Evolutionary conservation across 441 rosid species (phyloP), one percentile per base, ranked within the genome.

Genomic region (Macaranga tanarius): DNA sequence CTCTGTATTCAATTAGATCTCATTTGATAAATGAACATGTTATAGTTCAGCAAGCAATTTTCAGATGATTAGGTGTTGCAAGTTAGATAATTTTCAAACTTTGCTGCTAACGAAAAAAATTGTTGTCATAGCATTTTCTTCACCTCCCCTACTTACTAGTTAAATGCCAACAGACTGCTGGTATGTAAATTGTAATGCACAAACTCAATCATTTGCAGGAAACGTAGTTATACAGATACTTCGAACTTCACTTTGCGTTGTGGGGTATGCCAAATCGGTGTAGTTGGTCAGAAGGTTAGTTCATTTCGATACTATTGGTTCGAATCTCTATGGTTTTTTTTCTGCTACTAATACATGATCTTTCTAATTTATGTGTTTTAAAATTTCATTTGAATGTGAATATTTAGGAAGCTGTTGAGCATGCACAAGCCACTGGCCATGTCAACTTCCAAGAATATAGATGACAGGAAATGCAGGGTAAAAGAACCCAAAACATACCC

Each of bases 351-450:
- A 22, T 19, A 70, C 67, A 38, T 22, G 26, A 5, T 62, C 45
- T 74, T 60, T 31, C 59, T 0, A 40, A 47, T 47, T 34, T 15
- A 15, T 3, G 7, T 38, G 38, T 44, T 70, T 55, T 42, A 38
- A 38, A 26, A 16, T 45, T 51, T 15, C 47, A 13, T 22, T 40
- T 51, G 15, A 10, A 2, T 59, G 44, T 45, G 8, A 47, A 66
- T 48, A 0, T 67, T 65, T 85, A 94, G 97, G 97, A 90, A 81
- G 98, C 98, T 26, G 87, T 73, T 72, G 96, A 90, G 79, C 97
- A 95, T 84, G 98, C 99, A 28, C 93, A 86, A 81, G 96, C 96
- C 34, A 91, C 95, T 2, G 97, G 96, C 64, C 99, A 91, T 86
- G 92, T 83, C 63, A 95, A 92, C 82, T 95, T 92, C 73, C 97